phyloP scores from a whole-genome alignment of 495 filamentous ascomycete species.

The Acidiella bohemica region DNA sequence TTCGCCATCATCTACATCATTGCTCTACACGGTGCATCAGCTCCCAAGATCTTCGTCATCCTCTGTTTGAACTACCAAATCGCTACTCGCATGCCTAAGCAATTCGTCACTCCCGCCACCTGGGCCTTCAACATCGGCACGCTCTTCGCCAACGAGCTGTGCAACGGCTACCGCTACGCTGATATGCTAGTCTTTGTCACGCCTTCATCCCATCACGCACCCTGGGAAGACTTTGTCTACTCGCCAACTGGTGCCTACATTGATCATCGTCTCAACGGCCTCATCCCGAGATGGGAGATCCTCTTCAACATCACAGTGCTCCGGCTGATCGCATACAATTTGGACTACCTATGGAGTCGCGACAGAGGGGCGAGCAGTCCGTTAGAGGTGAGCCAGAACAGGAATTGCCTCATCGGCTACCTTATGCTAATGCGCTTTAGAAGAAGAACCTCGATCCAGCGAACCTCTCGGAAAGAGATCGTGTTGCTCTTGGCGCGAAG shows the following conservation, averaged over 20 bases:
- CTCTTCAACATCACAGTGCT: constrained; percentile 95
- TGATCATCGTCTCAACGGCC: constrained; percentile 63
- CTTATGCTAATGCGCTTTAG: constrained; percentile 57
- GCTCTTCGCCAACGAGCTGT: constrained; percentile 83
- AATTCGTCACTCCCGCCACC: constrained; percentile 57
- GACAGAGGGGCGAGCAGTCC: constrained; percentile 50
- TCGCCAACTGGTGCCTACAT: constrained; percentile 50
- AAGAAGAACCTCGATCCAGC: constrained; percentile 93
- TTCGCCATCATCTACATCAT: constrained; percentile 71
- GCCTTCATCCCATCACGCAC: constrained; percentile 25
- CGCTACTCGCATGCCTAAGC: constrained; percentile 50
- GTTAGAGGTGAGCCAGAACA: constrained; percentile 54
- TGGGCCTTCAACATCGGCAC: constrained; percentile 87
- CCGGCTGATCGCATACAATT: constrained; percentile 86
- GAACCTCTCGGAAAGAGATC: constrained; percentile 73
- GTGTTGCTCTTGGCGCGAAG: constrained; percentile 60
- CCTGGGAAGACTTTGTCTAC: constrained; percentile 24
- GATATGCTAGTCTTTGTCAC: constrained; percentile 46
- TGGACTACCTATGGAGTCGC: constrained; percentile 91
- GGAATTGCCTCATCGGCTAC: constrained; percentile 6
- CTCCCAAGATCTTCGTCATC: constrained; percentile 67
- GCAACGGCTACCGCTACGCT: constrained; percentile 57
- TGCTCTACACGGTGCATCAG: constrained; percentile 73
- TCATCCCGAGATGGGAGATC: constrained; percentile 83
- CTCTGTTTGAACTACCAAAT: constrained; percentile 71